These are phyloP conservation scores for Aspergillus campestris DNA, from an alignment of 495 filamentous ascomycete genomes.

Conservation along the genomic window DNA sequence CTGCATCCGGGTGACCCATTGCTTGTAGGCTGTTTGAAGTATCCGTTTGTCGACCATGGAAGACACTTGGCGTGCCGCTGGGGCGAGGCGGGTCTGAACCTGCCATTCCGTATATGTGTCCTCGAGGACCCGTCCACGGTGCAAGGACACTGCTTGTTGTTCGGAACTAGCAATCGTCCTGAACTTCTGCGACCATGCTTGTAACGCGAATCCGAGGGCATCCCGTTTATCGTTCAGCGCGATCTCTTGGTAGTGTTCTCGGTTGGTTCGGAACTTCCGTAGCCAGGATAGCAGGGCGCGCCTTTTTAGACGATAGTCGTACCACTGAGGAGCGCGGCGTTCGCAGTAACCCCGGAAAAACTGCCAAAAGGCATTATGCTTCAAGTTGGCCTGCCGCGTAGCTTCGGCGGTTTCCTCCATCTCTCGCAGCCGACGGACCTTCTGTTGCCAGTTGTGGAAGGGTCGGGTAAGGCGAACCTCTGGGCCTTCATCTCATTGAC, in stretches of 20 bases:
- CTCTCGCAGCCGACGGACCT: slow-evolving; percentile 22
- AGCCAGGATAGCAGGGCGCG: slow-evolving; percentile 40
- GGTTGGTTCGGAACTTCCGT: slow-evolving; percentile 33
- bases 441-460: slow-evolving; percentile 47
- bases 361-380: slow-evolving; percentile 38
- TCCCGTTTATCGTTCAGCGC: slow-evolving; percentile 20
- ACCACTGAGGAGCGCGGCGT: slow-evolving; percentile 45
- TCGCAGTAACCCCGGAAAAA: slow-evolving; percentile 52
- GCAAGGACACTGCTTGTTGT: slow-evolving; percentile 24
- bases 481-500: slow-evolving; percentile 62
- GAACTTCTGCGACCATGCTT: slow-evolving; percentile 25
- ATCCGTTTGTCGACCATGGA: slow-evolving; percentile 42
- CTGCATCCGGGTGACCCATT: slow-evolving; percentile 44
- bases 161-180: slow-evolving; percentile 19
- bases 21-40: slow-evolving; percentile 36
- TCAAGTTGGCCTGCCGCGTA: slow-evolving; percentile 36
- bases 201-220: slow-evolving; percentile 18
- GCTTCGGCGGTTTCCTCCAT: slow-evolving; percentile 32
- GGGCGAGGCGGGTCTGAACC: slow-evolving; percentile 36
- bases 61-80: slow-evolving; percentile 37
- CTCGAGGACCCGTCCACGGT: slow-evolving; percentile 22
- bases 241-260: slow-evolving; percentile 35
- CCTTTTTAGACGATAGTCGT: slow-evolving; percentile 38
- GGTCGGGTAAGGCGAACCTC: slow-evolving; percentile 51
- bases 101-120: slow-evolving; percentile 31